Base-by-base conservation (phyloP, 2,329 filamentous ascomycete species). In the Scedosporium boydii region DNA sequence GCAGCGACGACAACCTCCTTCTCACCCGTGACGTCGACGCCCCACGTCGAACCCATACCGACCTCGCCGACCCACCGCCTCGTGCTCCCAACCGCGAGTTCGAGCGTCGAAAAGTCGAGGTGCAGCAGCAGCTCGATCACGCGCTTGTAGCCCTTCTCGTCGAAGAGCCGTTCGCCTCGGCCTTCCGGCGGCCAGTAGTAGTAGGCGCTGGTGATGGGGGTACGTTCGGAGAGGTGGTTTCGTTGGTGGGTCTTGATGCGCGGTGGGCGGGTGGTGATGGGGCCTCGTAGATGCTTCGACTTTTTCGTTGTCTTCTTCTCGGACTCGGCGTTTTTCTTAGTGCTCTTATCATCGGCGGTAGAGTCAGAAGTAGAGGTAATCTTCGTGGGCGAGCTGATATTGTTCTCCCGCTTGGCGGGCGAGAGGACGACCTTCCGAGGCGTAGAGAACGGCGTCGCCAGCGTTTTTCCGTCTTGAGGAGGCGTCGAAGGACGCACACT, bases 11-110 rank as follows among this genome's bases (percentile, higher is more conserved):
- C 61, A 38, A 60, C 23, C 38, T 72, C 71, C 38, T 73, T 72
- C 38, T 69, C 73, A 0, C 86, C 86, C 3, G 73, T 70, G 1
- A 87, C 74, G 0, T 75, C 72, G 7, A 79, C 69, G 0, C 82
- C 82, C 84, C 84, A 87, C 21, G 71, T 68, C 1, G 76, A 72
- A 0, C 81, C 80, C 63, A 79, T 76, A 16, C 81, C 82, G 1
- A 88, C 84, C 69, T 93, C 89, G 14, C 80, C 80, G 53, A 86
- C 79, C 89, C 90, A 95, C 61, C 88, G 83, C 60, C 74, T 76
- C 2, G 89, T 90, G 68, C 88, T 91, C 38, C 79, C 78, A 1
- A 76, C 77, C 0, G 88, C 86, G 58, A 87, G 82, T 10, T 83
- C 82, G 3, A 86, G 73, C 7, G 82, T 87, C 1, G 84, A 80